These are phyloP conservation scores for Marasmius sp. DNA, from an alignment of 1,284 basidiomycete species.

Conservation along the genomic window DNA sequence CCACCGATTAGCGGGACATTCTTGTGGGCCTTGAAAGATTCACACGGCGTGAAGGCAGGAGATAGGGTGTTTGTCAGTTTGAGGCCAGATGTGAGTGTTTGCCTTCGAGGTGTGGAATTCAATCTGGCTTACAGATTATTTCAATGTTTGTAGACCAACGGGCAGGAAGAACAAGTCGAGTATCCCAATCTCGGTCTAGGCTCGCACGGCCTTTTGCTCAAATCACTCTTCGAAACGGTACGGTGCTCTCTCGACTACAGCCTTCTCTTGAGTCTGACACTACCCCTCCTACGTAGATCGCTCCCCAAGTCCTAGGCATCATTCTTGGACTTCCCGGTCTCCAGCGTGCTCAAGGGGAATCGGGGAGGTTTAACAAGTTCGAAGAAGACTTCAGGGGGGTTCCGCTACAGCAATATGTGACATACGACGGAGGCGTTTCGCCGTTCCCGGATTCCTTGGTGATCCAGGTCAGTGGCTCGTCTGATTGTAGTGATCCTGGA, in stretches of 20 bases:
- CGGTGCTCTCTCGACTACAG: constrained; percentile 7
- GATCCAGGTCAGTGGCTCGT: constrained; percentile 23
- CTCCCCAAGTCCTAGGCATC: constrained; percentile 43
- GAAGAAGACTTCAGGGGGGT: constrained; percentile 31
- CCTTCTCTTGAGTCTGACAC: not conserved
- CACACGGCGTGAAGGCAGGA: constrained; percentile 25
- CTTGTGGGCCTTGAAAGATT: constrained; percentile 34
- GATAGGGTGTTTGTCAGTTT: constrained; percentile 20
- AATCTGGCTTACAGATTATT: not conserved
- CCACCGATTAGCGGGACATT: constrained; percentile 40
- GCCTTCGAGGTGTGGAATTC: constrained; percentile 34
- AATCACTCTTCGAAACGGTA: constrained; percentile 44
- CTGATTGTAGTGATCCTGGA: not conserved
- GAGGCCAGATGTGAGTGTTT: constrained; percentile 5
- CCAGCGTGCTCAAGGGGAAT: constrained; percentile 40
- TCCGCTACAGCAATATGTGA: constrained; percentile 32
- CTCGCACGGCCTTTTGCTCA: constrained; percentile 32
- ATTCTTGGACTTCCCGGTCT: constrained; percentile 51
- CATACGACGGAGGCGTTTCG: constrained; percentile 30
- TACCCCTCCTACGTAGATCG: constrained; percentile 28
- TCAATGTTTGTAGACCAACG: constrained; percentile 12
- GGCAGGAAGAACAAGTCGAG: not conserved
- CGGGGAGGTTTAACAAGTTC: constrained; percentile 44
- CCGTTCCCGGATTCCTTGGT: constrained; percentile 41
- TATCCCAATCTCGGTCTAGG: not conserved